Base-by-base conservation (phyloP, 352 stramenopile species). In the Phytopythium kandeliae region DNA sequence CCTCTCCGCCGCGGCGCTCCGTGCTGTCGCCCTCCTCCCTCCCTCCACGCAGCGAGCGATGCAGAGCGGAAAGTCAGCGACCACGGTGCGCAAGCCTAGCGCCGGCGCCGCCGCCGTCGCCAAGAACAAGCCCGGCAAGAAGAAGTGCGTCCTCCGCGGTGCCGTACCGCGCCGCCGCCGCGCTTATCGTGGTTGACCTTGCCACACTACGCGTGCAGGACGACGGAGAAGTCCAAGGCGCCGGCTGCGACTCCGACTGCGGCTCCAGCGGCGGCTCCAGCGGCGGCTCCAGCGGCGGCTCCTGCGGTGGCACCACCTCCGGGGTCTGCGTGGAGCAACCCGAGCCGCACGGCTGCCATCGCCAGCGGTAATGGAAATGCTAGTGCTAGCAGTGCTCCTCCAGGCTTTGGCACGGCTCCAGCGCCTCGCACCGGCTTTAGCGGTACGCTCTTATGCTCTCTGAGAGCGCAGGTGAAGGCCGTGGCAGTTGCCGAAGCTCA, bases 401-500 rank as follows among this genome's bases (percentile, higher is more conserved):
- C 65, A 9, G 65, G 65, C 24, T 74, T 74, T 36, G 40, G 46
- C 24, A 16, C 40, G 31, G 15, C 63, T 4, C 30, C 51, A 2
- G 28, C 62, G 2, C 43, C 62, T 28, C 54, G 41, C 25, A 48
- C 28, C 2, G 68, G 68, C 16, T 85, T 80, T 30, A 80, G 71
- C 55, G 66, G 74, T 85, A 62, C n/a, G 26, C 5, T 38, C 44
- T 40, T 13, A 21, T 24, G 9, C 10, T 15, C 4, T 15, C 8
- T n/a, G 36, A 25, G 4, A 16, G n/a, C n/a, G 11, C 36, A 3
- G 17, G 16, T 25, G 35, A 21, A 22, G 16, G 34, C 17, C 16
- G 4, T 40, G 16, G 19, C 9, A 8, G 16, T 9, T 40, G 35
- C 3, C 35, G 35, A 5, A 16, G 19, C 35, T 40, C 17, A 22